phyloP scores from a whole-genome alignment of 2,329 filamentous ascomycete species.

The Zasmidium angulare region DNA sequence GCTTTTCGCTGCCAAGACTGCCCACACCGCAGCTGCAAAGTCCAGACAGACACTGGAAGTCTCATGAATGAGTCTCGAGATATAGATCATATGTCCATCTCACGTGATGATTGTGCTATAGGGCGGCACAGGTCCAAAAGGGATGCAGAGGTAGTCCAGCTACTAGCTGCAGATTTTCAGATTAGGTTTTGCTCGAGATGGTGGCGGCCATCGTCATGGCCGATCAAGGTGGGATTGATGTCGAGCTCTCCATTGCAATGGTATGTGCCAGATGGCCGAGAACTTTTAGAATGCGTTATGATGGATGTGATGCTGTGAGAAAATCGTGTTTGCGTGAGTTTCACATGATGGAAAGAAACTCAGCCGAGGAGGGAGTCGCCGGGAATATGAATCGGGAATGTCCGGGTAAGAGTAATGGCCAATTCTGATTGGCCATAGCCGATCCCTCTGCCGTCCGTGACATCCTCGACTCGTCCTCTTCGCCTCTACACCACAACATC shows the following conservation, averaged over 20 bases:
- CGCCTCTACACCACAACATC: conserved; percentile 12
- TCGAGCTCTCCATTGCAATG: not conserved
- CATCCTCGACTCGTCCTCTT: not conserved
- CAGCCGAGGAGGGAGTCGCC: too few species aligned
- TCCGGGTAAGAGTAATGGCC: too few species aligned
- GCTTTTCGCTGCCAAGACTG: not conserved
- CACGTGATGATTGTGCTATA: not conserved
- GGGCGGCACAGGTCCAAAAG: not conserved
- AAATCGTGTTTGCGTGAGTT: too few species aligned
- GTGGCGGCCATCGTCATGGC: not conserved
- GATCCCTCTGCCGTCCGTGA: not conserved
- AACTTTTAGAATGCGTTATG: too few species aligned
- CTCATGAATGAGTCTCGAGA: not conserved
- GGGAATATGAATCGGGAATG: too few species aligned
- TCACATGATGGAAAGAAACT: too few species aligned
- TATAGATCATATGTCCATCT: not conserved
- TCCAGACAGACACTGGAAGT: not conserved
- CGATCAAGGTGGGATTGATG: not conserved
- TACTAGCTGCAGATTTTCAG: not conserved
- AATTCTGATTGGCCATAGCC: not conserved
- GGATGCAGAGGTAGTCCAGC: not conserved
- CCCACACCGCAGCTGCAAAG: not conserved
- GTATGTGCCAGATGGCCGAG: too few species aligned
- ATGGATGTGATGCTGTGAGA: too few species aligned
- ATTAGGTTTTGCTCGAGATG: not conserved